phyloP scores from a whole-genome alignment of 257 asterid genomes.

The Avicennia marina region DNA sequence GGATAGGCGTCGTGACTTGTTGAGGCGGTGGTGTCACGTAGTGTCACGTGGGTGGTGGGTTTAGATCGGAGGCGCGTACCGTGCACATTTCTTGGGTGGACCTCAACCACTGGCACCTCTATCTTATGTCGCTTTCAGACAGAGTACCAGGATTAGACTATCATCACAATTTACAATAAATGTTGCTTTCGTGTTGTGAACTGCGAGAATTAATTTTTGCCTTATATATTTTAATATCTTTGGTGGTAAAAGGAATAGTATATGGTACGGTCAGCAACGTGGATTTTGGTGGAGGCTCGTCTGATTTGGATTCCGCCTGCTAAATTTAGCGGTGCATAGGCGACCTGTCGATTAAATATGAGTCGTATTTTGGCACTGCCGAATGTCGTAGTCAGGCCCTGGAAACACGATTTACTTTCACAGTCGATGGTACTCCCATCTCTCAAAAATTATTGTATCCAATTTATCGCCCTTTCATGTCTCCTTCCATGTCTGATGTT shows the following conservation, averaged over 20 bases:
- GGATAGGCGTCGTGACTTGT: background rate
- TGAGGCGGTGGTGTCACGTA: constrained; percentile 6
- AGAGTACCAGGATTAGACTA: constrained; percentile 23
- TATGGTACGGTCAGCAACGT: no score
- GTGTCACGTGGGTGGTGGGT: constrained; percentile 11
- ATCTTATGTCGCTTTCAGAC: constrained; percentile 28
- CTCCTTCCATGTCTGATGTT: no score
- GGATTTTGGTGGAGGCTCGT: background rate
- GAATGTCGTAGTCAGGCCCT: constrained; percentile 4
- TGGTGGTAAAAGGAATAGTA: no score
- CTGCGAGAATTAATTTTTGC: background rate
- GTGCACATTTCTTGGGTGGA: background rate
- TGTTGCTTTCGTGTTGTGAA: background rate
- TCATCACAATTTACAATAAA: background rate
- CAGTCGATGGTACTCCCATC: background rate
- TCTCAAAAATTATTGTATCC: background rate
- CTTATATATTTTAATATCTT: no score
- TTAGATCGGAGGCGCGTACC: constrained; percentile 9
- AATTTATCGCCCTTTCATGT: no score
- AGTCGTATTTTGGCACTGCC: constrained; percentile 3
- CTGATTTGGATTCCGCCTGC: background rate
- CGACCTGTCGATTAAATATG: no score
- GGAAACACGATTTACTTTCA: background rate
- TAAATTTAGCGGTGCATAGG: background rate
- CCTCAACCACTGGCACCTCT: background rate